phyloP scores from a whole-genome alignment of 305 asterid genomes.

The Coffea humblotiana region DNA sequence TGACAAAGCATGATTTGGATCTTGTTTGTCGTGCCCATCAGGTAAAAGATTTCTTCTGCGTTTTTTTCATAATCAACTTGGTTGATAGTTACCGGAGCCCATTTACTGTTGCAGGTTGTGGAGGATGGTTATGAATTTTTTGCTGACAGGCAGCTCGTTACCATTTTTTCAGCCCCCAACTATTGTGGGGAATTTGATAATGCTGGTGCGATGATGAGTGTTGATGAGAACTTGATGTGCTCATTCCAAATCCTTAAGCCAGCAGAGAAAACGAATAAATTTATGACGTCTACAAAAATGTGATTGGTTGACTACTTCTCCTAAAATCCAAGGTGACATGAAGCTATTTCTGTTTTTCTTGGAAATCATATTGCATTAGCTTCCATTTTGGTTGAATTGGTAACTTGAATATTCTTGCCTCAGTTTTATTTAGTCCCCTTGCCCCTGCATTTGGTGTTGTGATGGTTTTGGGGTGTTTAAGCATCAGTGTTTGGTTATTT shows the following conservation, averaged over 20 bases:
- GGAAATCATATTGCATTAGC: neutral
- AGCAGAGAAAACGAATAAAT: constrained; percentile 44
- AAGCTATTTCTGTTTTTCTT: neutral
- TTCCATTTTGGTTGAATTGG: neutral
- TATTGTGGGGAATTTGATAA: constrained; percentile 51
- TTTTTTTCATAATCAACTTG: neutral
- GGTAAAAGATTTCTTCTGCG: constrained; percentile 23
- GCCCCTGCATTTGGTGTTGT: neutral
- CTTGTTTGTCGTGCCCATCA: constrained; percentile 56
- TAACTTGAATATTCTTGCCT: neutral
- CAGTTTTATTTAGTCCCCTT: neutral
- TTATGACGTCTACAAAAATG: constrained; percentile 34
- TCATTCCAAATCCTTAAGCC: constrained; percentile 54
- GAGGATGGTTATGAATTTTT: constrained; percentile 56
- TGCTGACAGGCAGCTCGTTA: constrained; percentile 50
- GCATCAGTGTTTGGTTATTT: neutral
- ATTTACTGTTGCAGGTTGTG: constrained; percentile 36
- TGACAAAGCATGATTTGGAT: constrained; percentile 45
- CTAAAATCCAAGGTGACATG: constrained; percentile 15
- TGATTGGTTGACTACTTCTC: constrained; percentile 10
- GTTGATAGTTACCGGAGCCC: neutral
- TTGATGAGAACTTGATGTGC: constrained; percentile 50
- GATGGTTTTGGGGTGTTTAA: neutral
- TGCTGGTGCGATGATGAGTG: constrained; percentile 52
- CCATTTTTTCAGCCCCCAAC: constrained; percentile 49